A percentile compares a stretch with the other conserved stretches of the same genome.
Evolutionary conservation across 1,139 yeast species (phyloP).

Genomic region (Taiozyma sp.): DNA sequence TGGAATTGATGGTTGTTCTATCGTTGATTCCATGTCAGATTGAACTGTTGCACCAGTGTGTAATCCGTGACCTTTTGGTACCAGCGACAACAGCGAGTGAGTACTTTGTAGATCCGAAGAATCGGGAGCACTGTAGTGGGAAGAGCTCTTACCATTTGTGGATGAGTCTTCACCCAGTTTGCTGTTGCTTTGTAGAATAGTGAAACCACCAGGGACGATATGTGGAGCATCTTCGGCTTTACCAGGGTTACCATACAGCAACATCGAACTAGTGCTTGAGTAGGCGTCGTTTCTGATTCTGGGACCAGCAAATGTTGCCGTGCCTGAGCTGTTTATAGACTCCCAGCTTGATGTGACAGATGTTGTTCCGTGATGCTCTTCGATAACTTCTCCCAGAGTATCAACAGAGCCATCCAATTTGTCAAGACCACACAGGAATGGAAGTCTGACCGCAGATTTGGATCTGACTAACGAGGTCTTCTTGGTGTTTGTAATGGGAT

Average conservation of each 20-base stretch:
- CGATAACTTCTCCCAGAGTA: background rate
- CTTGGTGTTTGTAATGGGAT: background rate
- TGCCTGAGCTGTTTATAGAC: background rate
- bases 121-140: background rate
- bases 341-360: background rate
- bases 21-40: background rate
- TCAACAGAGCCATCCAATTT: background rate
- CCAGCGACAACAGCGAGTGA: background rate
- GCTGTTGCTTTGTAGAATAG: background rate
- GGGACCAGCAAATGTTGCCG: background rate
- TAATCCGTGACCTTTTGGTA: background rate
- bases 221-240: background rate
- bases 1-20: background rate
- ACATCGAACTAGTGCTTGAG: background rate
- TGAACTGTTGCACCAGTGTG: background rate
- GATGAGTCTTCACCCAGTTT: background rate
- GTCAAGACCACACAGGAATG: background rate
- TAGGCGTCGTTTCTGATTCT: background rate
- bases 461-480: background rate
- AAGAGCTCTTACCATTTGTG: background rate
- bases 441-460: background rate
- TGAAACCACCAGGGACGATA: background rate
- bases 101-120: background rate
- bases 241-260: background rate
- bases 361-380: background rate